Evolutionary conservation across 768 basidiomycete species (phyloP).

Genomic region (Trametes gibbosa): DNA sequence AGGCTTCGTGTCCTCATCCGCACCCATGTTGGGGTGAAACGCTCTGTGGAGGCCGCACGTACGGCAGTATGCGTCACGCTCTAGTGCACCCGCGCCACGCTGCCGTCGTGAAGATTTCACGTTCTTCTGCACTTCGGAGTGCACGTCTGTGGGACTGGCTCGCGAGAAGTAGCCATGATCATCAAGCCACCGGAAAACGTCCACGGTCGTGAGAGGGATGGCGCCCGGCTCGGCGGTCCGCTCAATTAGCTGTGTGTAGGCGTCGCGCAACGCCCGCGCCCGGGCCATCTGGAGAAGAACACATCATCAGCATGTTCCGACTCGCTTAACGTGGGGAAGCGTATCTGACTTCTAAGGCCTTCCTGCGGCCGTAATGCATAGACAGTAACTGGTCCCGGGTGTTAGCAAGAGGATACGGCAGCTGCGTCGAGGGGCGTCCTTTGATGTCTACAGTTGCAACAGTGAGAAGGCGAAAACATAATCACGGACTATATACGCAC

Average conservation of each 20-base stretch:
- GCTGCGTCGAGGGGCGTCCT: constrained; percentile 25
- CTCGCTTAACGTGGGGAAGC: background rate
- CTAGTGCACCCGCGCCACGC: background rate
- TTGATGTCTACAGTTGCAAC: constrained; percentile 34
- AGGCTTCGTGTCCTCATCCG: constrained; percentile 6
- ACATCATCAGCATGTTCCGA: background rate
- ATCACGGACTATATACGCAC: constrained; percentile 20
- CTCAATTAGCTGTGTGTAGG: constrained; percentile 34
- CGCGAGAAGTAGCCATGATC: constrained; percentile 40
- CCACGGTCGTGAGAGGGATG: constrained; percentile 36
- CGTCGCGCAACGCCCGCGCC: constrained; percentile 38
- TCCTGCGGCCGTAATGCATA: constrained; percentile 42
- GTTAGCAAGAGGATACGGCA: constrained; percentile 40
- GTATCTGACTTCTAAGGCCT: constrained; percentile 45
- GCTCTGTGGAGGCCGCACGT: constrained; percentile 24
- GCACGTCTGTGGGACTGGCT: background rate
- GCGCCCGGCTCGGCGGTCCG: constrained; percentile 20
- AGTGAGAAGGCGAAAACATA: background rate
- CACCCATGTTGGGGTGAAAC: constrained; percentile 15
- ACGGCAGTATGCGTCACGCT: constrained; percentile 20
- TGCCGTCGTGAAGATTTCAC: constrained; percentile 10
- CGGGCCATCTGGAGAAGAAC: constrained; percentile 39
- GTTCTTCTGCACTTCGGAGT: constrained; percentile 15
- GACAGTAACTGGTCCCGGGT: constrained; percentile 34
- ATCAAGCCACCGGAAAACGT: constrained; percentile 45